Evolutionary conservation across 164 flowering plant species (phyloP).

Genomic region (Macadamia tetraphylla): DNA sequence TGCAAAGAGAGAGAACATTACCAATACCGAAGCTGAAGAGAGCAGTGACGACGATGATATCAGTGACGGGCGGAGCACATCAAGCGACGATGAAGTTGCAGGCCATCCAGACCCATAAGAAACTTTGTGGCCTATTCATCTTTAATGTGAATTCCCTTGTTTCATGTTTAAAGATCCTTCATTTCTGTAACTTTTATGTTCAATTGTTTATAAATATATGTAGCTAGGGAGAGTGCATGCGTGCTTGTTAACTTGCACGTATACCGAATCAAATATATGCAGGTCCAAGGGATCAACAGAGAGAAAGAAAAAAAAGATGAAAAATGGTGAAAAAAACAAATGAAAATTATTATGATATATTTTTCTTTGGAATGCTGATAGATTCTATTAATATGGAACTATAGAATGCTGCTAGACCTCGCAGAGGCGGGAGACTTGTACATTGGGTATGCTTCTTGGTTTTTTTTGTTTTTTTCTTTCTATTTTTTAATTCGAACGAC

Average conservation of each 20-base stretch:
- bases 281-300: neutral
- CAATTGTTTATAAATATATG: constrained; percentile 11
- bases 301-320: neutral
- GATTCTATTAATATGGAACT: too few relatives aligned
- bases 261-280: neutral
- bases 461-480: too few relatives aligned
- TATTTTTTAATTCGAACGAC: too few relatives aligned
- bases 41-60: constrained; percentile 37
- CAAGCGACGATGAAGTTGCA: constrained; percentile 34
- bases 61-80: constrained; percentile 27
- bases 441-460: too few relatives aligned
- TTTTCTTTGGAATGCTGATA: too few relatives aligned
- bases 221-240: neutral
- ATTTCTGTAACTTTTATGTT: constrained; percentile 10
- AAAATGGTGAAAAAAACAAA: too few relatives aligned
- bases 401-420: too few relatives aligned
- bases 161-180: constrained; percentile 1
- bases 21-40: constrained; percentile 19
- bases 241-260: neutral
- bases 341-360: neutral
- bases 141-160: constrained; percentile 2
- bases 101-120: constrained; percentile 38
- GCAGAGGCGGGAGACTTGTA: too few relatives aligned
- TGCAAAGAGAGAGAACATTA: constrained; percentile 41
- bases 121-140: neutral